These are phyloP conservation scores for Ramaria sp. DNA, from an alignment of 768 basidiomycete species.

Conservation along the genomic window DNA sequence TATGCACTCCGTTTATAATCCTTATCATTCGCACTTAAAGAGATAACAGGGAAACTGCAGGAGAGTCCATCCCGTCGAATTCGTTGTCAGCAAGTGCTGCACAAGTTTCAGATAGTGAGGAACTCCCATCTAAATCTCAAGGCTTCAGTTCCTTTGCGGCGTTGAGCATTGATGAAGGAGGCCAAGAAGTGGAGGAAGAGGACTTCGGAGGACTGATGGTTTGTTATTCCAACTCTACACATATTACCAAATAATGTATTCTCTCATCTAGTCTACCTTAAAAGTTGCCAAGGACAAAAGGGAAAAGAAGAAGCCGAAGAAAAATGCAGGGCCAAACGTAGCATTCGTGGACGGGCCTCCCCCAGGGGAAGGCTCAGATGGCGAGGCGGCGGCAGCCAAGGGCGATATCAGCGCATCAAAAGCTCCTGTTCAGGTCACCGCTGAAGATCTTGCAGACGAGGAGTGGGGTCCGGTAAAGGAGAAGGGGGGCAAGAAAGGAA, in stretches of 20 bases:
- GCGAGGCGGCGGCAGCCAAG: slow-evolving; percentile 21
- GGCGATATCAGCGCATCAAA: slow-evolving; percentile 24
- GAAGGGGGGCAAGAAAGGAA: slow-evolving; percentile 37
- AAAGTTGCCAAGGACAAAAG: slow-evolving; percentile 41
- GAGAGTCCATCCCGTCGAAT: slow-evolving; percentile 39
- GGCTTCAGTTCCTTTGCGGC: slow-evolving; percentile 38
- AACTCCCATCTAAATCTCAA: slow-evolving; percentile 20
- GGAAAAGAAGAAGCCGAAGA: slow-evolving; percentile 48
- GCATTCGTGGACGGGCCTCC: slow-evolving; percentile 16
- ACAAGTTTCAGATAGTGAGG: slow-evolving; percentile 34
- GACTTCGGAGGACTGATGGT: slow-evolving; percentile 75
- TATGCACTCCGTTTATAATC: slow-evolving; percentile 19
- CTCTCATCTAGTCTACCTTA: slow-evolving; percentile 42
- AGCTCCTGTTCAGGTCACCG: slow-evolving; percentile 39
- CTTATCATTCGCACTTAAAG: slow-evolving; percentile 15
- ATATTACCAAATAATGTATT: background rate
- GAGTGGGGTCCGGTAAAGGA: slow-evolving; percentile 56
- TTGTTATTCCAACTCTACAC: background rate
- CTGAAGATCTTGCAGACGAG: slow-evolving; percentile 66
- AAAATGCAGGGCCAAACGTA: slow-evolving; percentile 24
- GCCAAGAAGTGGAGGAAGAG: slow-evolving; percentile 44
- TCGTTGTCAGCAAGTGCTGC: slow-evolving; percentile 19
- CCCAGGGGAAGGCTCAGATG: slow-evolving; percentile 21
- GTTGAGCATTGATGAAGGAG: slow-evolving; percentile 29
- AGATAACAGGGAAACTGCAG: slow-evolving; percentile 47